Evolutionary conservation across 2,329 filamentous ascomycete species (phyloP), one percentile per base, ranked within the genome.

Genomic region (Calonectria naviculata): DNA sequence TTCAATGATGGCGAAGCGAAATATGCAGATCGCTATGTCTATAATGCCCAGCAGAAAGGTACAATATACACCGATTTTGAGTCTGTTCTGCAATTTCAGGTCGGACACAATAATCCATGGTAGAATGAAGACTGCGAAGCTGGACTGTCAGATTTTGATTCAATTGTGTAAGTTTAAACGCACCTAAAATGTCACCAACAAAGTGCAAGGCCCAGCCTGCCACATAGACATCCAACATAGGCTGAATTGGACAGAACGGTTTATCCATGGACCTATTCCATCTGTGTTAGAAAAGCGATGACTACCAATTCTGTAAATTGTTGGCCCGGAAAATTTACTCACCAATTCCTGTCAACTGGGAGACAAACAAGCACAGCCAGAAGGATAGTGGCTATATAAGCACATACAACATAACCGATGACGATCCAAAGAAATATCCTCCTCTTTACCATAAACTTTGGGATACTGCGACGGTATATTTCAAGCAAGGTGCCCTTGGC

Each of bases 401-500:
- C 67, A 0, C 62, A 28, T 0, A 13, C 2, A 1, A 65, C 46
- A 5, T 66, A 75, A 1, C 10, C 10, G 3, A 70, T 70, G 6
- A 68, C 72, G 0, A 47, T 54, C 71, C 73, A 71, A 0, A 75
- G 68, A 17, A 73, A 72, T 2, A 49, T n/a, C 7, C 73, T 41
- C 34, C 73, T 26, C 4, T 68, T 75, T 0, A 49, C 42, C 73
- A 73, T 75, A 4, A 67, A 71, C 5, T 34, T 6, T 0, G 73
- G 71, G 10, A 75, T 72, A 3, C 75, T 65, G 7, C 70, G 73
- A 3, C 66, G 46, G 1, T 73, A 75, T 0, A 75, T 68, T 15
- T 63, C 26, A n/a, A 75, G 71, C 1, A 75, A 5, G 7, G 73
- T 68, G 4, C 73, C 68, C 29, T 75, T 75, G 28, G 71, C 69